Conservation (phyloP, 148 eudicot species). For the Rhododendron ferrugineum region DNA sequence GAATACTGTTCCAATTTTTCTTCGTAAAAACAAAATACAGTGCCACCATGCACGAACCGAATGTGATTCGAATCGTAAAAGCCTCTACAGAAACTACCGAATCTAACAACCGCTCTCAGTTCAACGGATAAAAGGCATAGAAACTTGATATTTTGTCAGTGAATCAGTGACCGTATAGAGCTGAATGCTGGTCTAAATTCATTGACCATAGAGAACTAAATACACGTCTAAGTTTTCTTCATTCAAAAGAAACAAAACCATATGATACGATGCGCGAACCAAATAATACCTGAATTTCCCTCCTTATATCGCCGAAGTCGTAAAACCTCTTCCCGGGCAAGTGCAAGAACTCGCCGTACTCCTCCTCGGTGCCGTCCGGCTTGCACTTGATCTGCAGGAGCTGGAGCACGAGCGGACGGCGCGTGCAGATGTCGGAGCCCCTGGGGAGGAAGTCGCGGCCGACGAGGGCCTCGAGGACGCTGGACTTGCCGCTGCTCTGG, state of each 20-base stretch:
- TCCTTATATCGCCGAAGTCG: constrained; percentile 67
- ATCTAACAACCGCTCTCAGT: background rate
- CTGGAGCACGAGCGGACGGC: constrained; percentile 86
- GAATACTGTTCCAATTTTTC: background rate
- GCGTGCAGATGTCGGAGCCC: constrained; percentile 79
- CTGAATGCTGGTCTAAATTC: background rate
- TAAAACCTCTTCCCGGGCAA: constrained; percentile 55
- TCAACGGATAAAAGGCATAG: background rate
- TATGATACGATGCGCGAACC: background rate
- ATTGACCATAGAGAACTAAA: background rate
- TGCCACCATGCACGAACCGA: background rate
- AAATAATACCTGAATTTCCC: constrained; percentile 62
- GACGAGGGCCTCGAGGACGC: constrained; percentile 80
- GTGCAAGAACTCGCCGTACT: constrained; percentile 91
- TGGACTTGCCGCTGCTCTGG: constrained; percentile 93
- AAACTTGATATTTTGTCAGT: background rate
- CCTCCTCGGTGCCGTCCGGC: constrained; percentile 49
- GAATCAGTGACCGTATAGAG: background rate
- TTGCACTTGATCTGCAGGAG: constrained; percentile 59
- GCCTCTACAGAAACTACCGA: background rate
- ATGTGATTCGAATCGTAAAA: background rate
- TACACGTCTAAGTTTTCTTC: background rate
- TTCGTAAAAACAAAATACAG: background rate
- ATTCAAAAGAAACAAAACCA: background rate
- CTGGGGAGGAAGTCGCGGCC: constrained; percentile 93